A percentile compares a stretch with the other conserved stretches of the same genome.
These are phyloP conservation scores for Herpotrichia juniperi DNA, from an alignment of 2,329 filamentous ascomycete genomes.

Conservation along the genomic window DNA sequence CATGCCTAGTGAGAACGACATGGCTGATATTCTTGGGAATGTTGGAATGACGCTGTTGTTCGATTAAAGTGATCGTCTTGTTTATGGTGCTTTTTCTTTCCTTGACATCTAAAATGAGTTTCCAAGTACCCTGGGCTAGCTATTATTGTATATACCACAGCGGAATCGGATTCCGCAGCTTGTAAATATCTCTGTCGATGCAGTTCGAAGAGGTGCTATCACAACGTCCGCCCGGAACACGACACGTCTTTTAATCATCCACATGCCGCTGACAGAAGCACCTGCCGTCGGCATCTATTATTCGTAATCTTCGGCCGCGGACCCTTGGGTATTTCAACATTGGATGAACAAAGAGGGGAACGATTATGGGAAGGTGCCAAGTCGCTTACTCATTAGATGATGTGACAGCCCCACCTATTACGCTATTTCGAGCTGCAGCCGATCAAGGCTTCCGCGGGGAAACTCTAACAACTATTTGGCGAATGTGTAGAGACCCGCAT, in stretches of 20 bases:
- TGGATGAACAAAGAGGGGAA: background rate
- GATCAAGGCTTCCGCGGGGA: too few relatives aligned
- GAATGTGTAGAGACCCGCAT: too few relatives aligned
- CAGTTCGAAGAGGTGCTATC: too few relatives aligned
- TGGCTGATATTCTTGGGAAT: too few relatives aligned
- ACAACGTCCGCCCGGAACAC: background rate
- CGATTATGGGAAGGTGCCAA: background rate
- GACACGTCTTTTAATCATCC: background rate
- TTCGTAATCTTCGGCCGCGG: slow-evolving; percentile 1
- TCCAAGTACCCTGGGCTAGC: too few relatives aligned
- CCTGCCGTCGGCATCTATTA: slow-evolving; percentile 6
- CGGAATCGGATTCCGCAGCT: too few relatives aligned
- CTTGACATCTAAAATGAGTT: too few relatives aligned
- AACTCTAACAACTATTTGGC: too few relatives aligned
- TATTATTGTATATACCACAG: too few relatives aligned
- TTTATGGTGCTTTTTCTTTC: background rate
- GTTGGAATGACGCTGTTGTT: background rate
- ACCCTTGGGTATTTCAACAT: background rate
- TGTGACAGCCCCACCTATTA: background rate
- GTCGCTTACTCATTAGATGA: slow-evolving; percentile 1
- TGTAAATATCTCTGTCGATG: too few relatives aligned
- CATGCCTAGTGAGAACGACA: slow-evolving; percentile 53
- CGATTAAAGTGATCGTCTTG: background rate
- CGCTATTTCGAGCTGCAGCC: background rate
- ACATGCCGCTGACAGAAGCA: background rate